Evolutionary conservation across 495 filamentous ascomycete genomes (phyloP).

Genomic region (Margaritispora aquatica): DNA sequence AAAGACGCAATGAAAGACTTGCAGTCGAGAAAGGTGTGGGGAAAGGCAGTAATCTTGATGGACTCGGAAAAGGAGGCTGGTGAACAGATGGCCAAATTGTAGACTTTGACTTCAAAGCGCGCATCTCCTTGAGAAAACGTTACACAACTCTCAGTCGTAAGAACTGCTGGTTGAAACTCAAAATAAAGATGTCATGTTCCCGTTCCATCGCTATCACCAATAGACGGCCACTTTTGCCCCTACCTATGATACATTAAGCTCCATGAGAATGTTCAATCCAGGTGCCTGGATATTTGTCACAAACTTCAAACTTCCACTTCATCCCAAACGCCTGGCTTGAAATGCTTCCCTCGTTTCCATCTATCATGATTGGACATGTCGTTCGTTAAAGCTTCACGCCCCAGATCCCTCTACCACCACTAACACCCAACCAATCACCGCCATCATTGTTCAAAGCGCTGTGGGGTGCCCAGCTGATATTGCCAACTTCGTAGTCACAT

Average conservation of each 20-base stretch:
- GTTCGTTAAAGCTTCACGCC: conserved; percentile 64
- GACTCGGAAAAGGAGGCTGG: not conserved
- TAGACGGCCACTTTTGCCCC: conserved; percentile 3
- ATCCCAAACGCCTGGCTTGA: conserved; percentile 20
- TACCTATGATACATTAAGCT: conserved; percentile 19
- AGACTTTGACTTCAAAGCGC: not conserved
- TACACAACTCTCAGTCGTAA: too few species aligned
- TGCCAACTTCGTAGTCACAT: conserved; percentile 94
- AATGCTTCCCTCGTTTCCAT: conserved; percentile 18
- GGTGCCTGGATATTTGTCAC: conserved; percentile 20
- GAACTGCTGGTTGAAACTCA: too few species aligned
- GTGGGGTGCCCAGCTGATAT: conserved; percentile 90
- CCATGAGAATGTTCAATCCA: conserved; percentile 10
- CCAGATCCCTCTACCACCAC: conserved; percentile 87
- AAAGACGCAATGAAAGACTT: conserved; percentile 54
- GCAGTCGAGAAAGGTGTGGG: conserved; percentile 57
- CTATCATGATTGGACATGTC: conserved; percentile 11
- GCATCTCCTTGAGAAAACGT: too few species aligned
- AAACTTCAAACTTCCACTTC: not conserved
- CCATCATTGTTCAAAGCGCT: conserved; percentile 64
- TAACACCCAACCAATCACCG: conserved; percentile 91
- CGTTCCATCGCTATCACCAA: conserved; percentile 2
- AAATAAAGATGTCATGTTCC: not conserved
- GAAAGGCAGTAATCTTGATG: conserved; percentile 56
- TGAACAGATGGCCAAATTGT: not conserved